phyloP scores from a whole-genome alignment of 78 protist species.

The Guillardia theta region DNA sequence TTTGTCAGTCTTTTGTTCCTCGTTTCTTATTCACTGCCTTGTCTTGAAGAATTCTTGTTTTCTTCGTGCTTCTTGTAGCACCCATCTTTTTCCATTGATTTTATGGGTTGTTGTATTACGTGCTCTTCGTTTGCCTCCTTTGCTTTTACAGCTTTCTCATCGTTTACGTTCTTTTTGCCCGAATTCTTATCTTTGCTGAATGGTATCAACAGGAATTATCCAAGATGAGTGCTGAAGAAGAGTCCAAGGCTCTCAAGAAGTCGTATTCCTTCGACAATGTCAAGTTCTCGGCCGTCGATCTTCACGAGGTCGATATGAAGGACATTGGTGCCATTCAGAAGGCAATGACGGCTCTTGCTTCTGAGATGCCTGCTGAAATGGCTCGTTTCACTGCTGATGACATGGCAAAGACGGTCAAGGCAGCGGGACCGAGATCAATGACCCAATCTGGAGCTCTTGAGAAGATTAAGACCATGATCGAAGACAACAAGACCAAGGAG shows the following conservation, averaged over 20 bases:
- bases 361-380: not conserved
- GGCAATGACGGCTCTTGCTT: not conserved
- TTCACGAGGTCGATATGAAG: not conserved
- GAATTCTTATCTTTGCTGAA: no score
- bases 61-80: no score
- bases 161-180: no score
- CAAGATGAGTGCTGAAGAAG: not conserved
- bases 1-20: no score
- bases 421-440: not conserved
- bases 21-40: no score
- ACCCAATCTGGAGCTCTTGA: not conserved
- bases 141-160: no score
- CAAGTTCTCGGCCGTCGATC: not conserved
- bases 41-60: no score
- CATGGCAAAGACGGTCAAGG: not conserved
- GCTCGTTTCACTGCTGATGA: not conserved
- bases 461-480: not conserved
- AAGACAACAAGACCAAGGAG: not conserved
- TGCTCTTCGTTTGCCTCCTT: no score
- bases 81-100: no score
- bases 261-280: constrained; percentile 15
- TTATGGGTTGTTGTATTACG: no score
- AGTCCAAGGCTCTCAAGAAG: not conserved
- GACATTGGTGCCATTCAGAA: not conserved
- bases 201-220: no score